These are phyloP conservation scores for Boletus patriciae DNA, from an alignment of 768 basidiomycete genomes.

Conservation along the genomic window DNA sequence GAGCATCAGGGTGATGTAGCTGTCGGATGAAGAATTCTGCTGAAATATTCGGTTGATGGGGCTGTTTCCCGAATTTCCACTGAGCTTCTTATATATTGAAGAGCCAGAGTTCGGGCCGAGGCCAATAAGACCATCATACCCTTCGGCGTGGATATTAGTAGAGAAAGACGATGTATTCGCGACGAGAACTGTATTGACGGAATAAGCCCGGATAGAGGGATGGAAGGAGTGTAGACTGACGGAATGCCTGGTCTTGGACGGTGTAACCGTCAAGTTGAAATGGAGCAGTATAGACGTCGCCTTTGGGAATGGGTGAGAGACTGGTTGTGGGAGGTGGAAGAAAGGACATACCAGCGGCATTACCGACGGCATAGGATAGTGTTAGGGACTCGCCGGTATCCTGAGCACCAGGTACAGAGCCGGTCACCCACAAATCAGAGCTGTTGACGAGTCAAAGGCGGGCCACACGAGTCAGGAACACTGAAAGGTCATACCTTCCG, in stretches of 20 bases:
- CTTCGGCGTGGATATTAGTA: constrained; percentile 55
- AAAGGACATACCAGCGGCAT: constrained; percentile 50
- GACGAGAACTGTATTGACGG: constrained; percentile 53
- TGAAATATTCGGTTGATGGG: constrained; percentile 66
- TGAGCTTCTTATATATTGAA: constrained; percentile 56
- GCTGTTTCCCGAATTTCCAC: constrained; percentile 50
- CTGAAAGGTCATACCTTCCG: constrained; percentile 59
- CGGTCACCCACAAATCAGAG: constrained; percentile 74
- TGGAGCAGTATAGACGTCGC: constrained; percentile 53
- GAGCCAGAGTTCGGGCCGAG: constrained; percentile 78
- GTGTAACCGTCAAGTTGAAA: constrained; percentile 57
- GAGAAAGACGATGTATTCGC: constrained; percentile 63
- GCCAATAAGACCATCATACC: constrained; percentile 71
- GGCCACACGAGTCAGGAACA: not conserved
- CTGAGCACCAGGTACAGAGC: constrained; percentile 46
- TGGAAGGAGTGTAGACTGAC: constrained; percentile 39
- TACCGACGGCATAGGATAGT: constrained; percentile 69
- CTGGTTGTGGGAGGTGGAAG: not conserved
- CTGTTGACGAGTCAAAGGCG: constrained; percentile 35
- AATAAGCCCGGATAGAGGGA: not conserved
- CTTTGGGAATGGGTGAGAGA: constrained; percentile 32
- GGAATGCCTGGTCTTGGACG: constrained; percentile 63
- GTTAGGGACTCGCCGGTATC: constrained; percentile 58
- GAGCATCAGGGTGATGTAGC: constrained; percentile 67
- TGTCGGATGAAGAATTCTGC: constrained; percentile 53